phyloP scores from a whole-genome alignment of 2,329 filamentous ascomycete species.

The Fonsecaea erecta region DNA sequence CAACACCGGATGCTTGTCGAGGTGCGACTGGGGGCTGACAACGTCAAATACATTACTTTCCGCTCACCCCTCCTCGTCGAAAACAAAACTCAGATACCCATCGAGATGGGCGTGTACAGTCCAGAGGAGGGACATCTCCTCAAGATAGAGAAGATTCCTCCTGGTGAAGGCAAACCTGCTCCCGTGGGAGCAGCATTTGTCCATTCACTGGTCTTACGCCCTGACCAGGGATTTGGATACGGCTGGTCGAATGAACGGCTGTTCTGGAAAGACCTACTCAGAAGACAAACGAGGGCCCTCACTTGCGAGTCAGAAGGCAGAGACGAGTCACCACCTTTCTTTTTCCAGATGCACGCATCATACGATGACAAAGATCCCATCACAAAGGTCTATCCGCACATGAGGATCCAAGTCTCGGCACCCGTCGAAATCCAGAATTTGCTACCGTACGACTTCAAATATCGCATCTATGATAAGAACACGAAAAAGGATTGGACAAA shows the following conservation, averaged over 20 bases:
- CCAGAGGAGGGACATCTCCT: constrained; percentile 83
- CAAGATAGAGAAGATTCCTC: constrained; percentile 97
- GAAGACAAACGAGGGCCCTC: constrained; percentile 81
- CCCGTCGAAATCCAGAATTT: constrained; percentile 94
- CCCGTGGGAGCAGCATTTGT: constrained; percentile 91
- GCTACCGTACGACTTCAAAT: constrained; percentile 97
- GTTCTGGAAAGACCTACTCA: constrained; percentile 91
- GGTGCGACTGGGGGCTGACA: constrained; percentile 86
- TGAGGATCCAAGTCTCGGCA: constrained; percentile 88
- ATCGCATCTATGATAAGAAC: constrained; percentile 97
- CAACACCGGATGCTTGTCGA: constrained; percentile 91
- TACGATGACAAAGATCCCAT: constrained; percentile 84
- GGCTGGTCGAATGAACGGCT: constrained; percentile 88
- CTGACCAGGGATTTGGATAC: constrained; percentile 95
- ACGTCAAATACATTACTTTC: constrained; percentile 97
- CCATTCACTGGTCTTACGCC: constrained; percentile 84
- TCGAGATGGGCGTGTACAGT: constrained; percentile 91
- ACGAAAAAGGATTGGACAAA: constrained; percentile 99
- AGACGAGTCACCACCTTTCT: constrained; percentile 79
- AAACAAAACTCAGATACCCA: constrained; percentile 94
- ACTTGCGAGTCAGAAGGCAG: constrained; percentile 85
- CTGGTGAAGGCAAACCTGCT: constrained; percentile 84
- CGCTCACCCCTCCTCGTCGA: constrained; percentile 89
- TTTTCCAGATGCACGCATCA: constrained; percentile 90
- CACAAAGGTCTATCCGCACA: constrained; percentile 86